Evolutionary conservation across 176 grass and related monocot genomes (phyloP), one percentile per base, ranked within the genome.

Genomic region (Musa beccarii): DNA sequence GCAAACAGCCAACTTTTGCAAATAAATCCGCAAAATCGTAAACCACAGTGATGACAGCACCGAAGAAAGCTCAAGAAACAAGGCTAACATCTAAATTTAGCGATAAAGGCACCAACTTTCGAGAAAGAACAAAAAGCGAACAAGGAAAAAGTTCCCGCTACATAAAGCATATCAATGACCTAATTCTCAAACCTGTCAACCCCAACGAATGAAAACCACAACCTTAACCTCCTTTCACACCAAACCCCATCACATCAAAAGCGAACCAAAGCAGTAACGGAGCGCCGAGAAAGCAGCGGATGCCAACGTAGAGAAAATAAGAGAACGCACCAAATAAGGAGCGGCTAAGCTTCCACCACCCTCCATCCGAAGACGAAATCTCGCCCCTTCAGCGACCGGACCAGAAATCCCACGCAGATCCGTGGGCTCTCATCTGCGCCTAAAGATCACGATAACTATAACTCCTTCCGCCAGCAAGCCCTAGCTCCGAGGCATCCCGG

Each of bases 301-400:
- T 8, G 54, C 26, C 7, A 25, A n/a, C 51, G 22, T 7, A 74
- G 63, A 57, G 10, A 50, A 55, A 73, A 21, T 51, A 43, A 59
- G 53, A 21, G 55, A 24, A 51, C 65, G 81, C 95, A 99, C 96
- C 91, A 79, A 85, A 80, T 51, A 71, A 79, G 82, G 71, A 82
- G 87, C 80, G 89, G 84, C 78, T 78, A 79, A n/a, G 81, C 86
- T 92, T 92, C 91, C 85, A 95, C 76, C 86, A 82, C 96, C 86
- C 96, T 91, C 96, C 96, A 99, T 99, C 87, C 91, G 96, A 87
- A 86, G 88, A 92, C 77, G 83, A 89, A 77, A 78, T 87, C 77
- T 71, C 49, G 74, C 52, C 72, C 80, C 75, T 80, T 34, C 59
- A 59, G 85, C 70, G 78, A 89, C 91, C 73, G 72, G 91, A 99